phyloP scores from a whole-genome alignment of 495 filamentous ascomycete species.

The Corynascus novoguineensis region DNA sequence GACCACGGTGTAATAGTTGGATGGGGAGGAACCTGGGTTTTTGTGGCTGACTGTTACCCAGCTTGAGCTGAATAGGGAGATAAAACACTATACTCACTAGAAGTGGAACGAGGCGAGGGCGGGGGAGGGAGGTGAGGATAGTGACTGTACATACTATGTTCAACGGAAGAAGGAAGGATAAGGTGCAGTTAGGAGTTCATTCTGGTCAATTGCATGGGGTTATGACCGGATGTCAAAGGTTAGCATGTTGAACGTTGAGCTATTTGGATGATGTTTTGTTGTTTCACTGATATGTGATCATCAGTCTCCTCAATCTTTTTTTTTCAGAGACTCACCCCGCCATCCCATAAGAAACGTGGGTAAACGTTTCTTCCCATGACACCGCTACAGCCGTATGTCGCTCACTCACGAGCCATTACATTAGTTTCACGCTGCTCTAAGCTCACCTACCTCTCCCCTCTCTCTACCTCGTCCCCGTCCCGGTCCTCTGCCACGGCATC shows the following conservation, averaged over 20 bases:
- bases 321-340: no score
- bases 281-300: no score
- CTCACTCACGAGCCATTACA: neutral
- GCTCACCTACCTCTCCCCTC: neutral
- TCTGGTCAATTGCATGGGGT: neutral
- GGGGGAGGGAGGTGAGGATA: neutral
- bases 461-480: neutral
- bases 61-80: neutral
- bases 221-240: no score
- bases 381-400: neutral
- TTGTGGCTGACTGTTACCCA: neutral
- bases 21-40: neutral
- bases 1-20: neutral
- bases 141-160: neutral
- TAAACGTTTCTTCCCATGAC: no score
- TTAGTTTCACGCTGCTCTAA: neutral
- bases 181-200: neutral
- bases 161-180: neutral
- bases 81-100: neutral
- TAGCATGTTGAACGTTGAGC: no score
- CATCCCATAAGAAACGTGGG: no score
- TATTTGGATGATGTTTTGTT: no score
- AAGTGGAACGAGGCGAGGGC: neutral
- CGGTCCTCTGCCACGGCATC: slow-evolving; percentile 9
- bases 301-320: no score